Percentiles rank a stretch among this genome's conserved stretches.
Evolutionary conservation across 768 basidiomycete species (phyloP).

Genomic region (Boletales sp.): DNA sequence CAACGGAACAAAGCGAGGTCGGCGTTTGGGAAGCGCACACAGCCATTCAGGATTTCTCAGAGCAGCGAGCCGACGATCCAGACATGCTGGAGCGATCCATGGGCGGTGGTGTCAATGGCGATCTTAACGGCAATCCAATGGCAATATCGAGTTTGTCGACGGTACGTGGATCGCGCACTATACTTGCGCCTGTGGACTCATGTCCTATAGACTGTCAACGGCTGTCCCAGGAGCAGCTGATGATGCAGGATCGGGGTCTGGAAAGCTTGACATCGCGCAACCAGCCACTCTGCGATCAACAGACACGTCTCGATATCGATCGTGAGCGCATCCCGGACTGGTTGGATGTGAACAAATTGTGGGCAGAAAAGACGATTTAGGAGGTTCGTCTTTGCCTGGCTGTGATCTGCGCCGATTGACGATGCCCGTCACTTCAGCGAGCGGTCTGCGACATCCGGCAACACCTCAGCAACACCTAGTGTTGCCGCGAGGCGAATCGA

Average conservation of each 20-base stretch:
- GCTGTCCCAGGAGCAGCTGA: constrained; percentile 66
- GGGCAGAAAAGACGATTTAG: constrained; percentile 56
- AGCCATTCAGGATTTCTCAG: constrained; percentile 73
- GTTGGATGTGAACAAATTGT: constrained; percentile 61
- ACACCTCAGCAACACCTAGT: too few species aligned
- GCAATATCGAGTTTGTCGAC: constrained; percentile 72
- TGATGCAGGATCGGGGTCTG: constrained; percentile 59
- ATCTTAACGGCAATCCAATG: constrained; percentile 56
- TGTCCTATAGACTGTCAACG: constrained; percentile 53
- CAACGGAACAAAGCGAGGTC: constrained; percentile 73
- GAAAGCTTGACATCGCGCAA: constrained; percentile 67
- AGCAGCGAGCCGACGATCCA: constrained; percentile 67
- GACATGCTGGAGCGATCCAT: constrained; percentile 49
- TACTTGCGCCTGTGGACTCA: neutral
- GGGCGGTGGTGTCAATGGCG: constrained; percentile 28
- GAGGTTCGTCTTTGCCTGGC: constrained; percentile 52
- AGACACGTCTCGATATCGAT: constrained; percentile 72
- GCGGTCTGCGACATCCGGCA: too few species aligned
- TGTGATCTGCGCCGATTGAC: neutral
- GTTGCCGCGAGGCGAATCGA: too few species aligned
- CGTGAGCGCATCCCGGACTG: constrained; percentile 68
- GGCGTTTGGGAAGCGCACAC: constrained; percentile 87
- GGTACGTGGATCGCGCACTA: constrained; percentile 44
- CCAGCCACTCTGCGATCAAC: constrained; percentile 69
- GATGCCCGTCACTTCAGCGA: constrained; percentile 35